phyloP scores from a whole-genome alignment of 441 rosid species.

The Gossypium armourianum region DNA sequence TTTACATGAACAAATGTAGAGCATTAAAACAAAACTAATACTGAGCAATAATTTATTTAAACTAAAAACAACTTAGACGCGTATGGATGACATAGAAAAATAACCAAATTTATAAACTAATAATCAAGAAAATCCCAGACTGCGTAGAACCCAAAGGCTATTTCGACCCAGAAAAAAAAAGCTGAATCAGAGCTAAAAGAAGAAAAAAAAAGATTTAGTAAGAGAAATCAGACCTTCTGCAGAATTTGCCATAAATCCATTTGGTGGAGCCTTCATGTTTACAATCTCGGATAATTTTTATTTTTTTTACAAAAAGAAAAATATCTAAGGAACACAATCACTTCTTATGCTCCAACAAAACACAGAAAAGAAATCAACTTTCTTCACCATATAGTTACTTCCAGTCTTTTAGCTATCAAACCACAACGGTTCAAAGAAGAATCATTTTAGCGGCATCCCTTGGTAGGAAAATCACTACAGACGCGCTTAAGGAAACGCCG shows the following conservation, averaged over 20 bases:
- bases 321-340: constrained; percentile 26
- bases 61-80: not conserved
- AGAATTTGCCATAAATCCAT: constrained; percentile 58
- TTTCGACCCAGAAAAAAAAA: not conserved
- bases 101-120: constrained; percentile 31
- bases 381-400: constrained; percentile 26
- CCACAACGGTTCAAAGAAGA: not conserved
- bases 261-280: constrained; percentile 77
- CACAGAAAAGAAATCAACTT: constrained; percentile 17
- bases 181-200: constrained; percentile 14
- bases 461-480: not conserved
- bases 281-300: constrained; percentile 12
- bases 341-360: constrained; percentile 20
- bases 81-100: not conserved
- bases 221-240: constrained; percentile 50
- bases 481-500: not conserved
- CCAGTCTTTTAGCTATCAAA: constrained; percentile 14
- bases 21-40: not conserved
- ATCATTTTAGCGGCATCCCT: constrained; percentile 3
- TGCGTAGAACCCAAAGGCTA: not conserved
- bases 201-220: not conserved
- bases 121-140: not conserved
- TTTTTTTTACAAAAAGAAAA: not conserved
- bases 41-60: not conserved
- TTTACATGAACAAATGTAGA: not conserved